A percentile compares a stretch with the other conserved stretches of the same genome.
Evolutionary conservation across 257 asterid genomes (phyloP).

Genomic region (Galeopsis tetrahit): DNA sequence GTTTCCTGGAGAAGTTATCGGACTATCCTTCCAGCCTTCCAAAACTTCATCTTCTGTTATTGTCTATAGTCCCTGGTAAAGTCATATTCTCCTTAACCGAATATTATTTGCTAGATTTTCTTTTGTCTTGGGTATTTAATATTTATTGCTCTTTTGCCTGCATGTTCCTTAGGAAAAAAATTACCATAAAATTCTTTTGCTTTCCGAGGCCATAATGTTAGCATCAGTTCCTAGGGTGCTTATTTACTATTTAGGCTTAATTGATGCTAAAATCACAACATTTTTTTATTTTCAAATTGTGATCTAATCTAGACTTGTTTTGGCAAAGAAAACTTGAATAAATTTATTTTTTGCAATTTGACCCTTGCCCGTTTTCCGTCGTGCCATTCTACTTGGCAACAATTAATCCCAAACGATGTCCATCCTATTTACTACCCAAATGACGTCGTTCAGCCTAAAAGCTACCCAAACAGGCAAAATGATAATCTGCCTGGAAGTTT

Average conservation of each 20-base stretch:
- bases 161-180: background rate
- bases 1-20: slow-evolving; percentile 98
- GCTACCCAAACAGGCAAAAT: too few species aligned
- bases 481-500: too few species aligned
- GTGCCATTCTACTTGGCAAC: too few species aligned
- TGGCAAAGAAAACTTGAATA: too few species aligned
- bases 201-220: background rate
- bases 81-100: background rate
- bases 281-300: too few species aligned
- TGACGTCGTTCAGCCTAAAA: too few species aligned
- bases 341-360: too few species aligned
- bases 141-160: background rate
- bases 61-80: slow-evolving; percentile 90
- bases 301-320: too few species aligned
- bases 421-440: too few species aligned
- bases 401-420: too few species aligned
- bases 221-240: background rate
- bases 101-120: background rate
- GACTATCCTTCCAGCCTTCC: slow-evolving; percentile 85
- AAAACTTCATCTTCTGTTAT: slow-evolving; percentile 75
- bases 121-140: background rate
- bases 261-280: too few species aligned
- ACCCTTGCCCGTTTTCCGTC: too few species aligned
- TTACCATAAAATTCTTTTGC: background rate
- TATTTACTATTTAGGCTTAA: background rate